Evolutionary conservation across 2,329 filamentous ascomycete species (phyloP), one percentile per base, ranked within the genome.

Genomic region (Myriangium duriaei): DNA sequence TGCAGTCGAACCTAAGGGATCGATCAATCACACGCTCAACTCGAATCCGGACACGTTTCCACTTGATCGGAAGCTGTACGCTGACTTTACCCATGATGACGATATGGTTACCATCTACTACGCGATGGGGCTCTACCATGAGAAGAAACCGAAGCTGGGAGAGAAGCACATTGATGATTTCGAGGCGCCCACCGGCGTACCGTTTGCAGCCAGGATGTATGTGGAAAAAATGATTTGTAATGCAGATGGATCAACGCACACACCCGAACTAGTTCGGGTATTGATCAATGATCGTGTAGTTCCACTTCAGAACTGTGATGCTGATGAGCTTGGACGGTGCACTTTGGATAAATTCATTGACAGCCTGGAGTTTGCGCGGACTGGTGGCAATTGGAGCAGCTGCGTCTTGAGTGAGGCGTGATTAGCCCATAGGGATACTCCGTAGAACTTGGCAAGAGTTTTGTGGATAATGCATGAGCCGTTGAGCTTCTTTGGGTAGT

Each of bases 31-130:
- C 24, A 93, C 86, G 0, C 68, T 94, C 0, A 82, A 92, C 54
- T 62, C 62, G 4, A 66, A 75, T 41, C 60, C 70, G 1, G 53
- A 59, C 5, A 87, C 81, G 0, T 95, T 94, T 51, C 86, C 87
- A 0, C 62, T 93, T 0, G 68, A 60, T 15, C 56, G 57, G 17
- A 50, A 71, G 10, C 61, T 94, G 1, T 95, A 92, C 52, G 86
- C 84, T 0, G 87, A 95, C 58, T 94, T 95, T 54, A 83, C 78
- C 45, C 87, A 95, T 58, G 87, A 95, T 59, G 94, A 92, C 56
- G 77, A 81, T 52, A 85, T 95, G 76, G 74, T 73, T 18, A 71
- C 72, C 5, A 74, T 92, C 5, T 81, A 81, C 53, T 76, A 75
- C 4, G 84, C 85, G 0, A 54, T 95, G 45, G 82, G 85, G 0